Percentiles rank a stretch among this genome's conserved stretches.
Conservation (phyloP, 306 rosid species). For the Mimosa bimucronata region DNA sequence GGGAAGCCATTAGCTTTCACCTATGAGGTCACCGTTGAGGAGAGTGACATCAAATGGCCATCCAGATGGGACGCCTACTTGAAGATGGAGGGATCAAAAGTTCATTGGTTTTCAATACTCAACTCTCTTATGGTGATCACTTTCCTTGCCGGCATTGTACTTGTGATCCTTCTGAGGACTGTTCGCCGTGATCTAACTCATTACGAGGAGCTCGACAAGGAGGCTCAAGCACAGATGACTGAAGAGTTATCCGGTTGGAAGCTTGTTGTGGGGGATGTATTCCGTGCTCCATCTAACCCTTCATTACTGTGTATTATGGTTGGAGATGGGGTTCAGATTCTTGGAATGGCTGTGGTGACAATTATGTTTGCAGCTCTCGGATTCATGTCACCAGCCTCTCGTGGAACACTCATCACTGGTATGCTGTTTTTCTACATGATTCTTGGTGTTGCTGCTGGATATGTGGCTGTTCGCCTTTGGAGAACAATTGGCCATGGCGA, state of each 20-base stretch:
- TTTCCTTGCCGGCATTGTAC: constrained; percentile 41
- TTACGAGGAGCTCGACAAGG: constrained; percentile 36
- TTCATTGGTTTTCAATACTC: constrained; percentile 51
- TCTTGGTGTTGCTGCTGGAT: constrained; percentile 14
- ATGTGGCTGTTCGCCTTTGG: constrained; percentile 79
- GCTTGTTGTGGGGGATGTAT: constrained; percentile 21
- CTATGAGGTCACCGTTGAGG: constrained; percentile 72
- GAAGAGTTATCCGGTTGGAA: constrained; percentile 18
- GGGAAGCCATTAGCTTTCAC: constrained; percentile 67
- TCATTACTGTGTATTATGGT: constrained; percentile 4
- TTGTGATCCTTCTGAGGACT: constrained; percentile 73
- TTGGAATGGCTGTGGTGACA: constrained; percentile 11
- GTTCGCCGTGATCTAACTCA: constrained; percentile 76
- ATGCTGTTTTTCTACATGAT: constrained; percentile 1
- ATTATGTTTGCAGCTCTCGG: neutral
- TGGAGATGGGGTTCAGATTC: constrained; percentile 15
- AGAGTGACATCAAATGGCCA: constrained; percentile 86
- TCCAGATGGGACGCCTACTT: constrained; percentile 87
- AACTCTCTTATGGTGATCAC: constrained; percentile 15
- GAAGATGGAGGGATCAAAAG: constrained; percentile 86
- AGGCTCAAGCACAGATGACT: constrained; percentile 8
- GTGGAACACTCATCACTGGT: neutral
- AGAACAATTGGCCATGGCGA: constrained; percentile 70
- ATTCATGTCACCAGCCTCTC: constrained; percentile 15
- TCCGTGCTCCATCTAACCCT: neutral